phyloP scores from a whole-genome alignment of 2,329 filamentous ascomycete species.

The Calonectria crousiana region DNA sequence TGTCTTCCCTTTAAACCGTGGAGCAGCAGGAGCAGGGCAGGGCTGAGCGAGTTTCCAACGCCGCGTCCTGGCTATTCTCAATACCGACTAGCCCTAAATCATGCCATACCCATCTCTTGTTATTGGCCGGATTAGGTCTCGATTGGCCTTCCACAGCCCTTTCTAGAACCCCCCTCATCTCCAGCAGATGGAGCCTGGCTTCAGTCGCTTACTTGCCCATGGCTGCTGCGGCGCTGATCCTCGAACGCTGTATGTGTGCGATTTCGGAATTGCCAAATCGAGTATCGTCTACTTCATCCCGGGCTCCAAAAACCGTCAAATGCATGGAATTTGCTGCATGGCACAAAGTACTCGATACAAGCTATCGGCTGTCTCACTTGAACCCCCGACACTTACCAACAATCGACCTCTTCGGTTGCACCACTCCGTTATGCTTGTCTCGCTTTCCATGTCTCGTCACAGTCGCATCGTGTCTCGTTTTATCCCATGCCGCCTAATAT shows the following conservation, averaged over 20 bases:
- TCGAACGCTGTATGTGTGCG: not conserved
- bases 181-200: slow-evolving; percentile 23
- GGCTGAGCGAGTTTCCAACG: slow-evolving; percentile 35
- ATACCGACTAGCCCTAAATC: slow-evolving; percentile 25
- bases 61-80: slow-evolving; percentile 26
- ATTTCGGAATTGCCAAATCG: not conserved
- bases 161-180: slow-evolving; percentile 44
- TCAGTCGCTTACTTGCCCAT: slow-evolving; percentile 19
- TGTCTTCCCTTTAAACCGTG: not conserved
- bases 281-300: not conserved
- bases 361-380: slow-evolving; percentile 1
- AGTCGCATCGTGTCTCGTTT: not conserved
- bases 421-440: slow-evolving; percentile 18
- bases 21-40: slow-evolving; percentile 32
- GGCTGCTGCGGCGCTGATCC: slow-evolving; percentile 6
- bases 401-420: slow-evolving; percentile 11
- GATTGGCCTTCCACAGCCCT: slow-evolving; percentile 36
- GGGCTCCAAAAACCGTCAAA: not conserved
- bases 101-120: slow-evolving; percentile 13
- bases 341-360: not conserved
- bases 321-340: not conserved
- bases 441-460: slow-evolving; percentile 11
- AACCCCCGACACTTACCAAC: not conserved
- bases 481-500: slow-evolving; percentile 8
- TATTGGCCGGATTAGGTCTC: slow-evolving; percentile 30